Conservation (phyloP, 108 stramenopile species). For the Pseudonitzschia delicatissima region DNA sequence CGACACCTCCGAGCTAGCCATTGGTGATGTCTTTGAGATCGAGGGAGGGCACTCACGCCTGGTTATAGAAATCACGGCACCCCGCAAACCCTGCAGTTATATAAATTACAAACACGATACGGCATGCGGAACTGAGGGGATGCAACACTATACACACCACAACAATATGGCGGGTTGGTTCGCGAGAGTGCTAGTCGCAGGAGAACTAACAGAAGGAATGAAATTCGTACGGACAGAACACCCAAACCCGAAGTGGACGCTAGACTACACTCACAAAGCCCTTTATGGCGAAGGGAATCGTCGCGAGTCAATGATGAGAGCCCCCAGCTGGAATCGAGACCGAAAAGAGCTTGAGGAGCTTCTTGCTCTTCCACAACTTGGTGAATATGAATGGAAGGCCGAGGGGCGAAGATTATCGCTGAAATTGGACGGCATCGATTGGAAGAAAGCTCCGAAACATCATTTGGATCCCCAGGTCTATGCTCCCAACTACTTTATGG, state of each 20-base stretch:
- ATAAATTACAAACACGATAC: slow-evolving; percentile 24
- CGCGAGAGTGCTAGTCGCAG: slow-evolving; percentile 23
- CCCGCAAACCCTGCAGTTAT: slow-evolving; percentile 25
- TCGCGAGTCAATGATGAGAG: not conserved
- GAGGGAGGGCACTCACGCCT: slow-evolving; percentile 18
- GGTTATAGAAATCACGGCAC: slow-evolving; percentile 25
- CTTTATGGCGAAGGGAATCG: slow-evolving; percentile 25
- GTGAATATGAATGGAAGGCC: slow-evolving; percentile 33
- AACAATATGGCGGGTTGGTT: slow-evolving; percentile 35
- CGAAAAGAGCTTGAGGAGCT: slow-evolving; percentile 29
- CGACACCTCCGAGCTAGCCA: slow-evolving; percentile 12
- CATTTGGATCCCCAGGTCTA: slow-evolving; percentile 3
- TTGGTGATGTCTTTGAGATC: slow-evolving; percentile 42
- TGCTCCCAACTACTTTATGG: not conserved
- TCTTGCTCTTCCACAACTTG: slow-evolving; percentile 18
- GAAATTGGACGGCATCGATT: slow-evolving; percentile 1
- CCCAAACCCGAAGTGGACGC: slow-evolving; percentile 40
- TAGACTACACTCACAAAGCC: slow-evolving; percentile 14
- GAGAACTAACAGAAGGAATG: slow-evolving; percentile 29
- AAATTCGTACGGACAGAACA: slow-evolving; percentile 9
- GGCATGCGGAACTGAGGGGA: slow-evolving; percentile 22
- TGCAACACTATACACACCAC: slow-evolving; percentile 2
- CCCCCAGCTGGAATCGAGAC: slow-evolving; percentile 20
- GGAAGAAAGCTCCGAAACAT: not conserved
- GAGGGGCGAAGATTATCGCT: not conserved